Percentiles rank a stretch among this genome's conserved stretches.
Conservation (phyloP, 371 early-diverging fungal species). For the Circinella minor region DNA sequence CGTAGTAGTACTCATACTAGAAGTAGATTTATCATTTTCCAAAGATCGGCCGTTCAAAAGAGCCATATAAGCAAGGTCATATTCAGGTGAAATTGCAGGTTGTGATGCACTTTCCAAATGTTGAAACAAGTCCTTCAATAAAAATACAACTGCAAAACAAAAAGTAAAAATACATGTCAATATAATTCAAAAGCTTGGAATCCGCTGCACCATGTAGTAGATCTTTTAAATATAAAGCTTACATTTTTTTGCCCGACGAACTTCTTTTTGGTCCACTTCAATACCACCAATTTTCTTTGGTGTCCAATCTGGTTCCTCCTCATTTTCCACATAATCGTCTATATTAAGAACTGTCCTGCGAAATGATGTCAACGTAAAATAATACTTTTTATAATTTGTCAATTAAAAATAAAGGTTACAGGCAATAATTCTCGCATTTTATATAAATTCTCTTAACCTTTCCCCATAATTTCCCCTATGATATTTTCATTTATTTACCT, state of each 20-base stretch:
- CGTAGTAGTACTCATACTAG: background rate
- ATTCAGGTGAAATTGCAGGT: conserved; percentile 52
- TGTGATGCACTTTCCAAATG: conserved; percentile 39
- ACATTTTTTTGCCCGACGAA: conserved; percentile 57
- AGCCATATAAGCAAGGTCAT: conserved; percentile 59
- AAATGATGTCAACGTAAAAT: conserved; percentile 73
- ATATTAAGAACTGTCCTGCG: conserved; percentile 63
- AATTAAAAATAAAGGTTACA: background rate
- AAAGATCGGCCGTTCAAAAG: conserved; percentile 46
- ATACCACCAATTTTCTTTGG: conserved; percentile 65
- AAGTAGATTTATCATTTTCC: background rate
- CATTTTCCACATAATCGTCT: conserved; percentile 58
- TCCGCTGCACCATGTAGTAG: no score
- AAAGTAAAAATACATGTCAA: background rate
- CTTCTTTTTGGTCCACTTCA: conserved; percentile 55
- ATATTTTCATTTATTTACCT: conserved; percentile 35
- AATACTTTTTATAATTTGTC: conserved; percentile 61
- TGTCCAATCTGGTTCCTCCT: conserved; percentile 42
- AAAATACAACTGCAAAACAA: conserved; percentile 38
- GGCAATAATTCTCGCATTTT: background rate
- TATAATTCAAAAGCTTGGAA: background rate
- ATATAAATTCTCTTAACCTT: no score
- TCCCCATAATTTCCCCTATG: background rate
- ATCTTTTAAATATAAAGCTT: conserved; percentile 12
- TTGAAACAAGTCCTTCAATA: conserved; percentile 46